Evolutionary conservation across 257 asterid genomes (phyloP).

Genomic region (Ophiorrhiza pumila): DNA sequence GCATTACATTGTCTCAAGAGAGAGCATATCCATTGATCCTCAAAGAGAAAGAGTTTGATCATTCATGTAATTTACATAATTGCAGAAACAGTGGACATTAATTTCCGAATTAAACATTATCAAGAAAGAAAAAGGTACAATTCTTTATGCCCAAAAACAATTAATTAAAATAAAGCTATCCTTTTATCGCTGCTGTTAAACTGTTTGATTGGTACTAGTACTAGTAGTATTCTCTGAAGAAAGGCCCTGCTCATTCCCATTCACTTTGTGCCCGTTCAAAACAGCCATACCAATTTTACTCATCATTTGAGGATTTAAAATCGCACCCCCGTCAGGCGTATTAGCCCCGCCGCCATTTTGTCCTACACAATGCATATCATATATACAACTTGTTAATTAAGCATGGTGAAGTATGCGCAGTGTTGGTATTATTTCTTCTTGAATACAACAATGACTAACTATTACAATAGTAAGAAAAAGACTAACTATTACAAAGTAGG

Average conservation of each 20-base stretch:
- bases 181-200: neutral
- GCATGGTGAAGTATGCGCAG: too few relatives aligned
- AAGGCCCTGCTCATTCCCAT: neutral
- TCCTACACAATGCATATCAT: constrained; percentile 9
- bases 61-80: neutral
- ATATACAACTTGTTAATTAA: too few relatives aligned
- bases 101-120: neutral
- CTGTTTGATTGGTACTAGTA: neutral
- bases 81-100: neutral
- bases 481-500: too few relatives aligned
- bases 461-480: too few relatives aligned
- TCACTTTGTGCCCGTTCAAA: constrained; percentile 6
- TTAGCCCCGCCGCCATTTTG: constrained; percentile 21
- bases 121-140: neutral
- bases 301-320: constrained; percentile 15
- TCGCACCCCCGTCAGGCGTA: neutral
- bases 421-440: too few relatives aligned
- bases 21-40: constrained; percentile 44
- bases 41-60: too few relatives aligned
- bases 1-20: constrained; percentile 43
- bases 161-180: neutral
- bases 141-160: neutral
- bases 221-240: constrained; percentile 1
- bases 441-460: too few relatives aligned
- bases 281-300: constrained; percentile 13